These are phyloP conservation scores for Cryptococcus floricola DNA, from an alignment of 1,284 basidiomycete genomes.

Conservation along the genomic window DNA sequence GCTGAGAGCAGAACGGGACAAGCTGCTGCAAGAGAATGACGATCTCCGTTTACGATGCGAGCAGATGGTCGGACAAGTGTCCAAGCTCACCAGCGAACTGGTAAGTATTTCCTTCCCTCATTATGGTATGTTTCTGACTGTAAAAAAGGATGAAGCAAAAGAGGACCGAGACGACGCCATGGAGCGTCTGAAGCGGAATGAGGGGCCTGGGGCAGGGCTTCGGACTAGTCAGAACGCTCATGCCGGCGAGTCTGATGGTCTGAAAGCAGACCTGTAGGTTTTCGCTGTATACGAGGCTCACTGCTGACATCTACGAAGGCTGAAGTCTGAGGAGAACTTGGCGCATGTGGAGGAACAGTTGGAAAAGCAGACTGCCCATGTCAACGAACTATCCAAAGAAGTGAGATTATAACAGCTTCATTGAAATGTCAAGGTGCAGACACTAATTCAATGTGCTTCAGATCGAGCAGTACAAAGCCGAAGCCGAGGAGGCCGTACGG, in stretches of 20 bases:
- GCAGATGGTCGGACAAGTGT: slow-evolving; percentile 40
- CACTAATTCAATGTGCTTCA: slow-evolving; percentile 15
- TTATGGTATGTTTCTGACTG: not conserved
- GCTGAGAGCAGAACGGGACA: slow-evolving; percentile 33
- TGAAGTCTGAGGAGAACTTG: slow-evolving; percentile 70
- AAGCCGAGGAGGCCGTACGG: slow-evolving; percentile 69
- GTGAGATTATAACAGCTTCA: slow-evolving; percentile 24
- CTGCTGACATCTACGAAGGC: slow-evolving; percentile 48
- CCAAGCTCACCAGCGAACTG: slow-evolving; percentile 30
- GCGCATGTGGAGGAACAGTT: slow-evolving; percentile 71
- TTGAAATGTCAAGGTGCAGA: not conserved
- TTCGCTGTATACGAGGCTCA: not conserved
- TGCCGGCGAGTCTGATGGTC: slow-evolving; percentile 64
- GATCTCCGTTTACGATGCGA: slow-evolving; percentile 35
- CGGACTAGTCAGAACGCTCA: slow-evolving; percentile 49
- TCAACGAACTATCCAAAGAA: slow-evolving; percentile 69
- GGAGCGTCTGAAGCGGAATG: slow-evolving; percentile 31
- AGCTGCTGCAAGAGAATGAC: slow-evolving; percentile 39
- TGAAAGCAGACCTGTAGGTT: slow-evolving; percentile 72
- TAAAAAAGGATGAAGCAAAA: slow-evolving; percentile 25
- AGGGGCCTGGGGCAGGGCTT: slow-evolving; percentile 55
- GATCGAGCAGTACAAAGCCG: slow-evolving; percentile 73
- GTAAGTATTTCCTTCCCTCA: slow-evolving; percentile 12
- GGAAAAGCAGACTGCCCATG: slow-evolving; percentile 65
- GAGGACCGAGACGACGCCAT: slow-evolving; percentile 25